Evolutionary conservation across 768 basidiomycete genomes (phyloP).

Genomic region (Paxillus involutus): DNA sequence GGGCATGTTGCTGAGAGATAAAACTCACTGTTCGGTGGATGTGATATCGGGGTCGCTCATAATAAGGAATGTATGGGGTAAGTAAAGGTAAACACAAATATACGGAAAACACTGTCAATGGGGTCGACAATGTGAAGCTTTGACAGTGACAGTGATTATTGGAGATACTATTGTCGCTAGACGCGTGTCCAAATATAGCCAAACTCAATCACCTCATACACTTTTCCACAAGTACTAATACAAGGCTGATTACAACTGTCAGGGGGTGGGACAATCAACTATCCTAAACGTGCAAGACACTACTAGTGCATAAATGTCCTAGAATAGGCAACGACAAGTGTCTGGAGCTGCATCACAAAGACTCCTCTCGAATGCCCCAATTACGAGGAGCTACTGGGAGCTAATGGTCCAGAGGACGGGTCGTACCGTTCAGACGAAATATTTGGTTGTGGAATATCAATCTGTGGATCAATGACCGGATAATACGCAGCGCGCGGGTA

Average conservation of each 20-base stretch:
- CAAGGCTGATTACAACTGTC: background rate
- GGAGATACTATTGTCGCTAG: background rate
- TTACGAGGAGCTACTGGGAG: constrained; percentile 14
- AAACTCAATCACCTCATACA: constrained; percentile 12
- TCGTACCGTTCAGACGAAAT: constrained; percentile 35
- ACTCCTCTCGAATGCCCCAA: background rate
- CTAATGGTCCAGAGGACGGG: constrained; percentile 16
- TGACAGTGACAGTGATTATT: no score
- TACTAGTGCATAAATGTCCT: background rate
- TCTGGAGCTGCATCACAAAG: background rate
- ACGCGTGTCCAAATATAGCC: constrained; percentile 20
- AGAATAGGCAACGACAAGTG: background rate
- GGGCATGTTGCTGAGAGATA: background rate
- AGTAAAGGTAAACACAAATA: constrained; percentile 9
- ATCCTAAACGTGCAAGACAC: background rate
- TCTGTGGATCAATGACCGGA: constrained; percentile 41
- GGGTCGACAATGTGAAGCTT: constrained; percentile 6
- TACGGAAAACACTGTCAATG: background rate
- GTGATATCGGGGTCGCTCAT: constrained; percentile 23
- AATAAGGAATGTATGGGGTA: constrained; percentile 29
- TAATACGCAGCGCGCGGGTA: constrained; percentile 34
- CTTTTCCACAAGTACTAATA: background rate
- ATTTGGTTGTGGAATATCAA: constrained; percentile 30
- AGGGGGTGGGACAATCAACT: background rate
- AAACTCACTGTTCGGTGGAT: constrained; percentile 18